Conservation (phyloP, 2,329 filamentous ascomycete genomes). For the Mycosphaerella arachidis region DNA sequence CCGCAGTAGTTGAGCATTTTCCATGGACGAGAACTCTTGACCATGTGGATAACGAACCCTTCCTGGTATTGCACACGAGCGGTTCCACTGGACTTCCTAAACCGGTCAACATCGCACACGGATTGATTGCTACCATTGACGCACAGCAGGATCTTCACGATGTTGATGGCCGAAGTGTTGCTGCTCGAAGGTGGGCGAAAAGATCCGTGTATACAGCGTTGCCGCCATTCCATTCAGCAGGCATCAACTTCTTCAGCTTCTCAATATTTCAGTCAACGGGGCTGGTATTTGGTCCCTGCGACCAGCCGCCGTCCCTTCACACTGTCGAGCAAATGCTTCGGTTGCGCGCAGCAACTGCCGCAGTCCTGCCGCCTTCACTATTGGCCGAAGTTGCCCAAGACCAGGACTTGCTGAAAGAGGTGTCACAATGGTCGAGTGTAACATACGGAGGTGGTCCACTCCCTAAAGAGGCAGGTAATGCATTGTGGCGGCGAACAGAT, state of each 20-base stretch:
- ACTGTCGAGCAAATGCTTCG: conserved; percentile 7
- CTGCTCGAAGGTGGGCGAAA: conserved; percentile 5
- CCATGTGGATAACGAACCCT: conserved; percentile 3
- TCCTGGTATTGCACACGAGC: conserved; percentile 12
- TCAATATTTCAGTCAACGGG: conserved; percentile 13
- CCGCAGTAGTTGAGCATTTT: background rate
- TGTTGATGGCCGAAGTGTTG: conserved; percentile 4
- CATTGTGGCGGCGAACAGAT: conserved; percentile 5
- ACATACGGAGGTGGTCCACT: conserved; percentile 14
- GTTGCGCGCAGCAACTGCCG: conserved; percentile 6
- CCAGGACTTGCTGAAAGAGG: background rate
- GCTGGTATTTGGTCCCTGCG: conserved; percentile 10
- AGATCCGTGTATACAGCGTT: conserved; percentile 8
- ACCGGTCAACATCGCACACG: conserved; percentile 5
- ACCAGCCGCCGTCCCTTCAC: conserved; percentile 5
- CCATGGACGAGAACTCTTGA: background rate
- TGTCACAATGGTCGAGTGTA: conserved; percentile 10
- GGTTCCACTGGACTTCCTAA: conserved; percentile 17
- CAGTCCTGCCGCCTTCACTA: conserved; percentile 12
- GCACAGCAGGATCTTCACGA: conserved; percentile 10
- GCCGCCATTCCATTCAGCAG: conserved; percentile 16
- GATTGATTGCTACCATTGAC: conserved; percentile 2
- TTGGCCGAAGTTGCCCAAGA: conserved; percentile 9
- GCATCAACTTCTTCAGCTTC: conserved; percentile 13
- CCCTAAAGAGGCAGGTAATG: conserved; percentile 1